Evolutionary conservation across 345 rosid genomes (phyloP).

Genomic region (Gossypioides kirkii): DNA sequence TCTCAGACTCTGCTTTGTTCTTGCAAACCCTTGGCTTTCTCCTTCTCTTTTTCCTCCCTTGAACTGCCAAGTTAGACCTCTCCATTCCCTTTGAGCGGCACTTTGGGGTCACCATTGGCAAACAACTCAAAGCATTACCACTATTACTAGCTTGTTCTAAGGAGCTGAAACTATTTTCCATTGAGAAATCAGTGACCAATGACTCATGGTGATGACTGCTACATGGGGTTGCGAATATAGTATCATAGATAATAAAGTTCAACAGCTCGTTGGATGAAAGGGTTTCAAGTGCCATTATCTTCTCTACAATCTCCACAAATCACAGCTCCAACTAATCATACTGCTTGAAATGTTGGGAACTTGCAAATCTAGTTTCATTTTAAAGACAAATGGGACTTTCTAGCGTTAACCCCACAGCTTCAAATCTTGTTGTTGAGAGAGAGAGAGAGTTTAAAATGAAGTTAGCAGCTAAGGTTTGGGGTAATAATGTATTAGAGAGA

Average conservation of each 20-base stretch:
- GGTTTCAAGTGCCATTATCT: conserved; percentile 50
- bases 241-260: conserved; percentile 58
- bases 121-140: conserved; percentile 17
- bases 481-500: neutral
- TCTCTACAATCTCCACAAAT: neutral
- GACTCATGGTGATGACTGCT: conserved; percentile 30
- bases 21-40: conserved; percentile 73
- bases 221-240: conserved; percentile 53
- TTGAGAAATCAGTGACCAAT: conserved; percentile 13
- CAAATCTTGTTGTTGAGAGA: conserved; percentile 4
- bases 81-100: conserved; percentile 1
- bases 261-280: conserved; percentile 62
- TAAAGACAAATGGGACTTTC: neutral
- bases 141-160: conserved; percentile 18
- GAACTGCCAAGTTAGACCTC: conserved; percentile 25
- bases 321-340: neutral
- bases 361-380: conserved; percentile 6
- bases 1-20: conserved; percentile 80
- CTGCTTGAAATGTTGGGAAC: neutral
- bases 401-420: neutral
- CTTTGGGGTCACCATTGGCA: conserved; percentile 10
- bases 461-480: neutral
- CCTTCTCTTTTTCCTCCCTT: conserved; percentile 62
- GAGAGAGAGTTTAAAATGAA: neutral
- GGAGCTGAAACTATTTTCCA: conserved; percentile 9